phyloP scores from a whole-genome alignment of 1,139 yeast genomes.

The Sugiyamaella paludigena region DNA sequence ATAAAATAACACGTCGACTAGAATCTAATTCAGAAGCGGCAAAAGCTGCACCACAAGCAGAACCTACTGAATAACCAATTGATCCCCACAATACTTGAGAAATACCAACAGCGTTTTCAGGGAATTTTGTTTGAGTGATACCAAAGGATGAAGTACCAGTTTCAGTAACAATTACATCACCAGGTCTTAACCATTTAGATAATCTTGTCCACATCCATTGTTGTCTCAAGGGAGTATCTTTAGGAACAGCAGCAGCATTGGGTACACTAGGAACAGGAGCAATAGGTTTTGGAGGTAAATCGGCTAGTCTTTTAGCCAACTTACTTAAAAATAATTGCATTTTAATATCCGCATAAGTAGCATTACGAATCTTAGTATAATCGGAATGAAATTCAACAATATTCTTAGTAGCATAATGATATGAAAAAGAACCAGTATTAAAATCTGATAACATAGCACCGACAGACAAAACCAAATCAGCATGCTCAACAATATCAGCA shows the following conservation, averaged over 20 bases:
- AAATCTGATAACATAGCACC: slow-evolving; percentile 86
- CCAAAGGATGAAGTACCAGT: slow-evolving; percentile 93
- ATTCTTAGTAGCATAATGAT: slow-evolving; percentile 74
- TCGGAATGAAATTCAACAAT: slow-evolving; percentile 89
- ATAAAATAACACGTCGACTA: slow-evolving; percentile 68
- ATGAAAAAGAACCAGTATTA: slow-evolving; percentile 87
- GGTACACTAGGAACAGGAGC: slow-evolving; percentile 25
- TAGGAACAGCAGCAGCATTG: slow-evolving; percentile 29
- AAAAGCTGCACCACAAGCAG: slow-evolving; percentile 79
- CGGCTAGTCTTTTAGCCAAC: slow-evolving; percentile 34
- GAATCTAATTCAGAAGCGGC: slow-evolving; percentile 77
- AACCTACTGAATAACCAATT: slow-evolving; percentile 84
- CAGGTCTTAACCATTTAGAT: slow-evolving; percentile 70
- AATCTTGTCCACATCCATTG: slow-evolving; percentile 81
- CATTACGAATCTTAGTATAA: slow-evolving; percentile 71
- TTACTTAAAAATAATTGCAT: slow-evolving; percentile 67
- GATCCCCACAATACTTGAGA: slow-evolving; percentile 92
- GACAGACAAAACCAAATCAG: slow-evolving; percentile 73
- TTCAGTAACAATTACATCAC: slow-evolving; percentile 79
- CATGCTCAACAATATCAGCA: slow-evolving; percentile 67
- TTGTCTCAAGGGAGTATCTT: slow-evolving; percentile 53
- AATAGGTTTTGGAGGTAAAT: slow-evolving; percentile 14
- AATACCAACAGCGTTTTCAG: slow-evolving; percentile 68
- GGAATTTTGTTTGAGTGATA: slow-evolving; percentile 75
- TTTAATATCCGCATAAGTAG: slow-evolving; percentile 72